phyloP scores from a whole-genome alignment of 768 basidiomycete species.

The Scleroderma bovista region DNA sequence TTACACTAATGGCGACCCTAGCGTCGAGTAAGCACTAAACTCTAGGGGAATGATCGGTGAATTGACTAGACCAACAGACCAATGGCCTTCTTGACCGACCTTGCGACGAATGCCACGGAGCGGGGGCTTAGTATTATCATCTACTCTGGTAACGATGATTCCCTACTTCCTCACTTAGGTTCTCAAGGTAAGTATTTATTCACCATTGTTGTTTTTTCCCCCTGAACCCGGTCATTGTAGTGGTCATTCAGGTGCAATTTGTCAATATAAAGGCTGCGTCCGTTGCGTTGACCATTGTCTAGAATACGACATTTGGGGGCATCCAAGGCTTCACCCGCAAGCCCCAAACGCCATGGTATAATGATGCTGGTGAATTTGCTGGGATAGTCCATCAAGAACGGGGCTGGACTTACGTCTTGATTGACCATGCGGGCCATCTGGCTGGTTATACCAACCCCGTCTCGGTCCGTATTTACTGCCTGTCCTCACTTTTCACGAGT shows the following conservation, averaged over 20 bases:
- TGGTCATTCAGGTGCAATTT: conserved; percentile 47
- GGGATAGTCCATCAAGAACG: conserved; percentile 75
- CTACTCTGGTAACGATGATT: conserved; percentile 67
- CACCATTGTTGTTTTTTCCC: not conserved
- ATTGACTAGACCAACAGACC: conserved; percentile 36
- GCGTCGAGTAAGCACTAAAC: conserved; percentile 27
- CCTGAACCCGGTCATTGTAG: conserved; percentile 26
- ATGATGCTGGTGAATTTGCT: conserved; percentile 51
- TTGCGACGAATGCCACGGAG: conserved; percentile 59
- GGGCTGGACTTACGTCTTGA: conserved; percentile 43
- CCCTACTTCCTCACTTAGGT: conserved; percentile 56
- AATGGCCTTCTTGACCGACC: conserved; percentile 56
- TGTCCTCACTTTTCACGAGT: not conserved
- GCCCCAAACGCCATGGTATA: conserved; percentile 64
- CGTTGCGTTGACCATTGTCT: not conserved
- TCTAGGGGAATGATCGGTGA: not conserved
- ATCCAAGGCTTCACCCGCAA: conserved; percentile 67
- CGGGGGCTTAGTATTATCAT: conserved; percentile 49
- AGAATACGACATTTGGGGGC: conserved; percentile 80
- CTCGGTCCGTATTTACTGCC: conserved; percentile 37
- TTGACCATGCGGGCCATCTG: conserved; percentile 36
- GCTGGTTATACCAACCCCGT: conserved; percentile 32
- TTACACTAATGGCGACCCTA: conserved; percentile 23
- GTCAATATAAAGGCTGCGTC: not conserved
- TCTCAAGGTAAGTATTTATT: conserved; percentile 46